Percentiles rank a stretch among this genome's conserved stretches.
phyloP scores from a whole-genome alignment of 352 stramenopile genomes.

The Phytophthora boehmeriae region DNA sequence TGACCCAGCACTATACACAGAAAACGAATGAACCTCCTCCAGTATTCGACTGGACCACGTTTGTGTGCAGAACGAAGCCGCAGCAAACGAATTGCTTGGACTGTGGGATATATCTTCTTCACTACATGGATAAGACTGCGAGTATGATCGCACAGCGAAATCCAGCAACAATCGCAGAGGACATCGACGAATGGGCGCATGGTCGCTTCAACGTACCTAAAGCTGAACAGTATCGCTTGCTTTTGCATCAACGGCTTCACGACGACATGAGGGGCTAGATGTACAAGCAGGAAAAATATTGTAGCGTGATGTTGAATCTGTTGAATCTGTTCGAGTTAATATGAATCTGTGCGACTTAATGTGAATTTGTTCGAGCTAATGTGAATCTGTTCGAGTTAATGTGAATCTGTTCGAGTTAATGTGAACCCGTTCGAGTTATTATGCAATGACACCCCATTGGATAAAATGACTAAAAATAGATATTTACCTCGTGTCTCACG shows the following conservation, averaged over 20 bases:
- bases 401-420: neutral
- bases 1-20: neutral
- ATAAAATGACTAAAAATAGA: too few species aligned
- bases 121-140: neutral
- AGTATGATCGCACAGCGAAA: neutral
- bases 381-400: too few species aligned
- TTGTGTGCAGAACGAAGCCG: neutral
- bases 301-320: too few species aligned
- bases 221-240: neutral
- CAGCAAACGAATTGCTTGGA: slow-evolving; percentile 1
- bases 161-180: neutral
- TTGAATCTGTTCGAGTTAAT: too few species aligned
- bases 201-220: neutral
- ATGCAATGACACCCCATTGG: too few species aligned
- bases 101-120: neutral
- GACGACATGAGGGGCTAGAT: too few species aligned
- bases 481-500: too few species aligned
- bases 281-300: too few species aligned
- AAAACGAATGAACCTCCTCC: neutral
- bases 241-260: too few species aligned
- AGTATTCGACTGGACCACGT: neutral
- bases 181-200: neutral
- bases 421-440: too few species aligned
- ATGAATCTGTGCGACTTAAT: too few species aligned
- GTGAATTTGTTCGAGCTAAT: too few species aligned